phyloP scores from a whole-genome alignment of 192 early-diverging fungal species.

The Mortierella alpina region DNA sequence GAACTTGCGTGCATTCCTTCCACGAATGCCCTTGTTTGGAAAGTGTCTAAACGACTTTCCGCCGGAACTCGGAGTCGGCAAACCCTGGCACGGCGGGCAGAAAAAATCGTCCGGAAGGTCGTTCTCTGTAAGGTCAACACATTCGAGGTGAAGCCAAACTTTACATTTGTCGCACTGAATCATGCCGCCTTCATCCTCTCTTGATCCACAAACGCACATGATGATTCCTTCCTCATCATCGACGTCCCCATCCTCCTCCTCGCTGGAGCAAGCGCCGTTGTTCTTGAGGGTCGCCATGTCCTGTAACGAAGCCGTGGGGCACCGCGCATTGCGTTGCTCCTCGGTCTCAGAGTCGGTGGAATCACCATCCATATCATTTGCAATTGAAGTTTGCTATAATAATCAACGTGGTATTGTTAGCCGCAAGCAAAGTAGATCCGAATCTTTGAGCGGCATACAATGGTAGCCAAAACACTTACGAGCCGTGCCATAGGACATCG shows the following conservation, averaged over 20 bases:
- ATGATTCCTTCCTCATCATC: slow-evolving; percentile 53
- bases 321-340: slow-evolving; percentile 60
- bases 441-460: background rate
- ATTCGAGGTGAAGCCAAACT: slow-evolving; percentile 78
- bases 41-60: slow-evolving; percentile 46
- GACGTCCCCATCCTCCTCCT: slow-evolving; percentile 52
- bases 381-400: slow-evolving; percentile 52
- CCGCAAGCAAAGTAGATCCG: background rate
- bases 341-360: slow-evolving; percentile 58
- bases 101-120: slow-evolving; percentile 70
- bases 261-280: slow-evolving; percentile 5
- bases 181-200: slow-evolving; percentile 67
- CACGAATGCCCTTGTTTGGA: slow-evolving; percentile 8
- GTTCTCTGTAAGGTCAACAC: slow-evolving; percentile 69
- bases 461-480: slow-evolving; percentile 33
- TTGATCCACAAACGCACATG: slow-evolving; percentile 62
- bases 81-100: slow-evolving; percentile 67
- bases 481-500: slow-evolving; percentile 64
- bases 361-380: slow-evolving; percentile 49
- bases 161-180: slow-evolving; percentile 81
- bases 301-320: slow-evolving; percentile 16
- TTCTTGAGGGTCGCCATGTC: slow-evolving; percentile 11
- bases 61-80: slow-evolving; percentile 25
- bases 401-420: background rate
- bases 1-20: background rate